These are phyloP conservation scores for Fusarium lateritium DNA, from an alignment of 2,329 filamentous ascomycete species.

Conservation along the genomic window DNA sequence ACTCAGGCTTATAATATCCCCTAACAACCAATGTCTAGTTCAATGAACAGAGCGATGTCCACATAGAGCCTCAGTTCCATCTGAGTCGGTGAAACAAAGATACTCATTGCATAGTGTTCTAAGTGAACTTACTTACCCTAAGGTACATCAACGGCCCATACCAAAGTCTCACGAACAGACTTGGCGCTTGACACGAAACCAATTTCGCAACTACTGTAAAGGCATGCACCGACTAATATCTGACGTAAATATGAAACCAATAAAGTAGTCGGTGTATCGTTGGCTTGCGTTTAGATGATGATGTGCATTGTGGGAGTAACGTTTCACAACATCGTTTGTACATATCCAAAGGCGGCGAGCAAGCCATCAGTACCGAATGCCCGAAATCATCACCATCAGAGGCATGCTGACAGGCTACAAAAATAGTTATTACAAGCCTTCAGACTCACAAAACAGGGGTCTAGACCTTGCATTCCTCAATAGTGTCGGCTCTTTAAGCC, in stretches of 20 bases:
- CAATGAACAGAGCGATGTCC: not conserved
- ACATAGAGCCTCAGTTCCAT: not conserved
- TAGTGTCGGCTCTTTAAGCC: conserved; percentile 20
- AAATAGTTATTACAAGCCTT: not conserved
- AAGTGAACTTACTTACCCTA: not conserved
- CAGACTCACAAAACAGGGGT: conserved; percentile 7
- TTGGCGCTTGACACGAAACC: not conserved
- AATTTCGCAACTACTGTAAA: not conserved
- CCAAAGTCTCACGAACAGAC: not conserved
- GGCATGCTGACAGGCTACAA: not conserved
- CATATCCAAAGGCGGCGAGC: not conserved
- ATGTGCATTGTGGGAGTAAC: conserved; percentile 12
- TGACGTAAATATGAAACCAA: conserved; percentile 4
- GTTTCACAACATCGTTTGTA: conserved; percentile 4
- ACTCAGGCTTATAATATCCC: too few relatives aligned
- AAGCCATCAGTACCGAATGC: not conserved
- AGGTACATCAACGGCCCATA: too few relatives aligned
- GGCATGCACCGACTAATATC: not conserved
- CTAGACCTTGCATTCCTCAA: not conserved
- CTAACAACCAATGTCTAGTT: not conserved
- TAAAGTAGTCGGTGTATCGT: not conserved
- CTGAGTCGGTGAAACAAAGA: too few relatives aligned
- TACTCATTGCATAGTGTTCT: not conserved
- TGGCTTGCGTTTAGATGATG: conserved; percentile 4
- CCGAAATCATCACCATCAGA: not conserved